Conservation (phyloP, 352 stramenopile genomes). For the Pythium vanterpoolii region DNA sequence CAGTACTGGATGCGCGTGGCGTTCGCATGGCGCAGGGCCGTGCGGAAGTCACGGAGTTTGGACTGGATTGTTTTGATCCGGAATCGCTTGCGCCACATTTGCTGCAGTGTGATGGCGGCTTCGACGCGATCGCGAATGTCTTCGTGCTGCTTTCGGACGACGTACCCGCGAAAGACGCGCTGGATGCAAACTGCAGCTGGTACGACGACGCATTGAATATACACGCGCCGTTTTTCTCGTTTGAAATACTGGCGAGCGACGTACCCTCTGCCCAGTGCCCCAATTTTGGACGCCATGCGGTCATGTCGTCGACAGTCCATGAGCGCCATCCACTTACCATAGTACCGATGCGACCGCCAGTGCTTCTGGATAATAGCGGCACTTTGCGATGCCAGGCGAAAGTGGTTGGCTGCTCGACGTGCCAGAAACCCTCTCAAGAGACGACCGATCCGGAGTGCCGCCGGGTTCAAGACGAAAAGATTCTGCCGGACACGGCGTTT, state of each 20-base stretch:
- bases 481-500: constrained; percentile 31
- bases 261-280: constrained; percentile 53
- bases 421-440: constrained; percentile 57
- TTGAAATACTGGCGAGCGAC: constrained; percentile 54
- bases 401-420: constrained; percentile 30
- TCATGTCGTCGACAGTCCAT: constrained; percentile 43
- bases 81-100: constrained; percentile 53
- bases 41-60: constrained; percentile 45
- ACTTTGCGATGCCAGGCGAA: constrained; percentile 27
- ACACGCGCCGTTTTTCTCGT: constrained; percentile 40
- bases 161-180: constrained; percentile 64
- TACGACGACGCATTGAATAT: constrained; percentile 40
- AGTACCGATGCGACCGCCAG: constrained; percentile 46
- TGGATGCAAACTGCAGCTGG: constrained; percentile 55
- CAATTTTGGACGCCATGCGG: constrained; percentile 63
- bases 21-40: constrained; percentile 34
- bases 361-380: constrained; percentile 45
- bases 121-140: constrained; percentile 51
- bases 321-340: constrained; percentile 46
- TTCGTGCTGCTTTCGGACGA: constrained; percentile 52
- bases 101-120: constrained; percentile 69
- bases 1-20: constrained; percentile 47
- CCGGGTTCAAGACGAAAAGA: constrained; percentile 41
- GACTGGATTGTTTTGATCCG: constrained; percentile 30
- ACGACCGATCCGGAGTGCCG: constrained; percentile 47